Base-by-base conservation (phyloP, 371 early-diverging fungal species). In the Mortierella sp. region DNA sequence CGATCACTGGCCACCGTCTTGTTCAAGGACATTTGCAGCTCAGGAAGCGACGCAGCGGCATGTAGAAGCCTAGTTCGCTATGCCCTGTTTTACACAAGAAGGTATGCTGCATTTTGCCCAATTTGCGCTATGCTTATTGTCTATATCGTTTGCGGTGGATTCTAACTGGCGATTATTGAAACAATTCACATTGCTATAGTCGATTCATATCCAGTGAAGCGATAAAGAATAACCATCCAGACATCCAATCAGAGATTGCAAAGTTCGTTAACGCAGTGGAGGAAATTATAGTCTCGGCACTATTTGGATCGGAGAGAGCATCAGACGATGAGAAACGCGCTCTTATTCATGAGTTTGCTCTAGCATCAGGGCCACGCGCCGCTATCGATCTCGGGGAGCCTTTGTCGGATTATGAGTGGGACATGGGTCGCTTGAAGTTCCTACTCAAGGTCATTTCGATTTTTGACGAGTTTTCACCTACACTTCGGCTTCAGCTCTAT, bases 381-480 rank as follows among this genome's bases (percentile, higher is more conserved):
- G 70, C 62, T 1, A 66, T 67, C 45, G 47, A 24, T 37, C n/a
- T 24, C 12, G 24, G 39, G 3, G 49, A 64, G 0, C 58, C 73
- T 28, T 22, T 81, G 59, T 61, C 71, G 10, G 70, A 75, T 10
- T 59, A 70, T 12, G 83, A 81, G n/a, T 76, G 83, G 83, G 64
- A 64, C 5, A 37, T 73, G 2, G 83, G 83, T 16, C 69, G 73
- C 1, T 30, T 81, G 4, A 66, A 81, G 40, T 72, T 76, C 62
- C 16, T 76, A 45, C 64, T 81, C 22, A 66, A 69, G 47, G 55
- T 54, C n/a, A 35, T 76, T 14, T 59, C 83, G 16, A 40, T 72
- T 1, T 76, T 73, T 60, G 83, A 81, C 40, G 77, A 81, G 54
- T 49, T 73, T 20, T 59, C 76, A 1, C 64, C 70, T 0, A 22